Conservation (phyloP, 805 yeast genomes). For the Tetrapisispora pingtungensis region DNA sequence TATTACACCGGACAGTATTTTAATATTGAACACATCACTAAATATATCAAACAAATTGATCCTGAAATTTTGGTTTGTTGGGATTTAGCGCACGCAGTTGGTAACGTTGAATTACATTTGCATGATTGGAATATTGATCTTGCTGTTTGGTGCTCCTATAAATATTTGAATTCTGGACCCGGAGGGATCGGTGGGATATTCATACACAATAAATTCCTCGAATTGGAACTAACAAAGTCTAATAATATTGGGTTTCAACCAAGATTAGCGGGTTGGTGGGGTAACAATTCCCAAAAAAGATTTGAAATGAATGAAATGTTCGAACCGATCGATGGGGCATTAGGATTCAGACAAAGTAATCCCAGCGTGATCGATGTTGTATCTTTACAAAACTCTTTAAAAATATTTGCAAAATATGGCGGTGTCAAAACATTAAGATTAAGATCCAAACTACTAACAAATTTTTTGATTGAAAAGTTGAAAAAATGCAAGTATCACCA, state of each 20-base stretch:
- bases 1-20: slow-evolving; percentile 87
- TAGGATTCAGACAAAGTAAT: slow-evolving; percentile 82
- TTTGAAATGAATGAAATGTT: slow-evolving; percentile 73
- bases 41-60: slow-evolving; percentile 38
- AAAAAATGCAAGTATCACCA: slow-evolving; percentile 31
- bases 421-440: slow-evolving; percentile 50
- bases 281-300: slow-evolving; percentile 59
- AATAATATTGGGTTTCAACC: slow-evolving; percentile 8
- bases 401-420: slow-evolving; percentile 48
- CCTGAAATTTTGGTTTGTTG: slow-evolving; percentile 62
- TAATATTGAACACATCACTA: slow-evolving; percentile 64
- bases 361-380: slow-evolving; percentile 84
- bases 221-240: slow-evolving; percentile 12
- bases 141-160: slow-evolving; percentile 92
- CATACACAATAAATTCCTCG: slow-evolving; percentile 48
- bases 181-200: slow-evolving; percentile 87
- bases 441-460: slow-evolving; percentile 50
- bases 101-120: slow-evolving; percentile 65
- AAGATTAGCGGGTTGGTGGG: slow-evolving; percentile 97
- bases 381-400: slow-evolving; percentile 55
- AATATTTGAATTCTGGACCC: slow-evolving; percentile 86
- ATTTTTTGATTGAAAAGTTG: slow-evolving; percentile 42
- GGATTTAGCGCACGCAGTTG: slow-evolving; percentile 94
- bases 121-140: slow-evolving; percentile 91
- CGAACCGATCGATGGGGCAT: slow-evolving; percentile 75